Conservation (phyloP, 2,329 filamentous ascomycete genomes). For the Torrubiellomyces zombiae region DNA sequence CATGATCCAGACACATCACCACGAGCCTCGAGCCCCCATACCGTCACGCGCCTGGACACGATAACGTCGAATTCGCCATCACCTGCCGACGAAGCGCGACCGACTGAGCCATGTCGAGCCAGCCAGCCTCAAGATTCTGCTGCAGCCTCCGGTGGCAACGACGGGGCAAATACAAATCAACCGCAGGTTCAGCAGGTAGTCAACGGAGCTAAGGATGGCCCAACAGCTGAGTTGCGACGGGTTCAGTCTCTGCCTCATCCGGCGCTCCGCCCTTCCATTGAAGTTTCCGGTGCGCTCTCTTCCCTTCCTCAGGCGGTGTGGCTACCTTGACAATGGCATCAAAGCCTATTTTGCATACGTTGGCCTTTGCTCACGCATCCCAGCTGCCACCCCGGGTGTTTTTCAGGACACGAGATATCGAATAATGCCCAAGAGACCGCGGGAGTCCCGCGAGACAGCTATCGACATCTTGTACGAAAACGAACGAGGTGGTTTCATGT, state of each 20-base stretch:
- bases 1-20: conserved; percentile 16
- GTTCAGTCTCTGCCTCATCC: conserved; percentile 7
- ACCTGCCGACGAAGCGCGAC: too few species aligned
- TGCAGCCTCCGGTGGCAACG: too few species aligned
- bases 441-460: conserved; percentile 31
- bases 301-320: not conserved
- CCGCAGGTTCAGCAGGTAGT: too few species aligned
- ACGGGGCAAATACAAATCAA: too few species aligned
- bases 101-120: too few species aligned
- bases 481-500: conserved; percentile 77
- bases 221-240: too few species aligned
- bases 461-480: conserved; percentile 94
- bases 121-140: too few species aligned
- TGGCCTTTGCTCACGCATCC: too few species aligned
- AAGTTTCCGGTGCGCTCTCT: conserved; percentile 14
- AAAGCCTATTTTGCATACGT: too few species aligned
- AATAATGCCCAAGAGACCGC: conserved; percentile 16
- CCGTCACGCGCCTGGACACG: conserved; percentile 7
- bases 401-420: conserved; percentile 12
- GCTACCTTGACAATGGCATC: not conserved
- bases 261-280: conserved; percentile 14
- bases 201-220: too few species aligned
- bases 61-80: too few species aligned
- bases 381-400: conserved; percentile 14
- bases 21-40: conserved; percentile 6